These are phyloP conservation scores for Sporothrix curviconia DNA, from an alignment of 2,329 filamentous ascomycete species.

Conservation along the genomic window DNA sequence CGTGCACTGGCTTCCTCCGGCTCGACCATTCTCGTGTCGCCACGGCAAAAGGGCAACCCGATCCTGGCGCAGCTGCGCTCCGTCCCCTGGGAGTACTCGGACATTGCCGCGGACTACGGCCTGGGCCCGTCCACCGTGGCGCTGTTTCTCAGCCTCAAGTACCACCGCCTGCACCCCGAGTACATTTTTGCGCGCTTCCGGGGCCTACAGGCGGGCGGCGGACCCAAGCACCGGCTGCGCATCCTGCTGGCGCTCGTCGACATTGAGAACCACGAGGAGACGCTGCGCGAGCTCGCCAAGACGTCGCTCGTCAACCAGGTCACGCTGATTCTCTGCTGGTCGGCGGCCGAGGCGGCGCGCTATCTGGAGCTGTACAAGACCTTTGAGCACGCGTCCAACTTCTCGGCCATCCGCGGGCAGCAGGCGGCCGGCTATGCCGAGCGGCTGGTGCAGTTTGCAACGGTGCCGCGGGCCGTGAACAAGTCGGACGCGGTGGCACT, in stretches of 20 bases:
- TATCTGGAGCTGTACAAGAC: slow-evolving; percentile 95
- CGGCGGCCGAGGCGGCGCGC: slow-evolving; percentile 81
- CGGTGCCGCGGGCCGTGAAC: slow-evolving; percentile 81
- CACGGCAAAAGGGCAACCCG: slow-evolving; percentile 90
- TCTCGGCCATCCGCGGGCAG: slow-evolving; percentile 76
- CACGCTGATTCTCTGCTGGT: slow-evolving; percentile 90
- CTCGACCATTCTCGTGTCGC: slow-evolving; percentile 81
- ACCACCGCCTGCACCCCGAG: slow-evolving; percentile 93
- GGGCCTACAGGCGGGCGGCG: slow-evolving; percentile 56
- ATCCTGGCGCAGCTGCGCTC: slow-evolving; percentile 76
- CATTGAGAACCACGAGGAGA: slow-evolving; percentile 88
- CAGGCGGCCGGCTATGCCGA: slow-evolving; percentile 81
- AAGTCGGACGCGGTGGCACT: slow-evolving; percentile 89
- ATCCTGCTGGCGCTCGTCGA: slow-evolving; percentile 88
- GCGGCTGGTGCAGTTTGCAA: slow-evolving; percentile 85
- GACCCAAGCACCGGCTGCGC: slow-evolving; percentile 69
- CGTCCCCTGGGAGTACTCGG: slow-evolving; percentile 91
- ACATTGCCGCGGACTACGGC: slow-evolving; percentile 92
- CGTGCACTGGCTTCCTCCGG: slow-evolving; percentile 37
- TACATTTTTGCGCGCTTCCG: slow-evolving; percentile 95
- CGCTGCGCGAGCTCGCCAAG: slow-evolving; percentile 83
- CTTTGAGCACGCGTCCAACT: slow-evolving; percentile 70
- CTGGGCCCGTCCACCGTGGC: slow-evolving; percentile 82
- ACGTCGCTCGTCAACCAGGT: slow-evolving; percentile 88
- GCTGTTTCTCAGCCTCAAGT: slow-evolving; percentile 86